These are phyloP conservation scores for Starmerella khaoyaiensis DNA, from an alignment of 805 yeast genomes.

Conservation along the genomic window DNA sequence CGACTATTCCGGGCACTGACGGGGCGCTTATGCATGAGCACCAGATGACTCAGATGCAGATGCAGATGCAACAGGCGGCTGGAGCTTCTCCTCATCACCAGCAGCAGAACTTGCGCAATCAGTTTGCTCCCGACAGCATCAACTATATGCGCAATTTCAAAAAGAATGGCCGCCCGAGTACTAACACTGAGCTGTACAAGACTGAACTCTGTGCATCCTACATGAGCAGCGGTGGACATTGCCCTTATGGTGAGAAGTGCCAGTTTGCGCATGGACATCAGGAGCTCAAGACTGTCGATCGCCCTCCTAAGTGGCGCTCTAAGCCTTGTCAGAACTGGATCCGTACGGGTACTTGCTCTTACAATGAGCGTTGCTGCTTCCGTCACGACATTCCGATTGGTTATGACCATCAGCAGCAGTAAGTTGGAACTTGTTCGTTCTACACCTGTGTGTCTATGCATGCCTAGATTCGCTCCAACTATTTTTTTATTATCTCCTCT, in stretches of 20 bases:
- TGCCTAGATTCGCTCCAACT: no score
- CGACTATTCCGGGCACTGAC: no score
- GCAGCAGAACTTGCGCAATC: neutral
- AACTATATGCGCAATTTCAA: slow-evolving; percentile 15
- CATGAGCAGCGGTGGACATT: slow-evolving; percentile 50
- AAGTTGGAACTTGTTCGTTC: no score
- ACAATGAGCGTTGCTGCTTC: slow-evolving; percentile 85
- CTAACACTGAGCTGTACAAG: slow-evolving; percentile 61
- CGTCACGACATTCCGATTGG: slow-evolving; percentile 40
- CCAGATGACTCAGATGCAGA: slow-evolving; percentile 11
- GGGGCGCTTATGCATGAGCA: no score
- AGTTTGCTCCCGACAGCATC: neutral
- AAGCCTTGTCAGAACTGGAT: slow-evolving; percentile 86
- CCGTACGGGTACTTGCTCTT: slow-evolving; percentile 68
- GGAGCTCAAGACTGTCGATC: slow-evolving; percentile 58
- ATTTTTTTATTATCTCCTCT: no score
- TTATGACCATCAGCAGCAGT: slow-evolving; percentile 7
- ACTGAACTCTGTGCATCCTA: slow-evolving; percentile 81
- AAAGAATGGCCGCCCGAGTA: slow-evolving; percentile 27
- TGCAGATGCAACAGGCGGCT: slow-evolving; percentile 7
- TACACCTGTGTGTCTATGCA: no score
- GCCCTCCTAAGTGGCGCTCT: slow-evolving; percentile 78
- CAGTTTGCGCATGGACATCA: slow-evolving; percentile 85
- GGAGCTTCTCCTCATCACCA: no score
- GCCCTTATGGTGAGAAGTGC: slow-evolving; percentile 85